A percentile compares a stretch with the other conserved stretches of the same genome.
Conservation (phyloP, 176 grass and related monocot species). For the Aechmea fasciata region DNA sequence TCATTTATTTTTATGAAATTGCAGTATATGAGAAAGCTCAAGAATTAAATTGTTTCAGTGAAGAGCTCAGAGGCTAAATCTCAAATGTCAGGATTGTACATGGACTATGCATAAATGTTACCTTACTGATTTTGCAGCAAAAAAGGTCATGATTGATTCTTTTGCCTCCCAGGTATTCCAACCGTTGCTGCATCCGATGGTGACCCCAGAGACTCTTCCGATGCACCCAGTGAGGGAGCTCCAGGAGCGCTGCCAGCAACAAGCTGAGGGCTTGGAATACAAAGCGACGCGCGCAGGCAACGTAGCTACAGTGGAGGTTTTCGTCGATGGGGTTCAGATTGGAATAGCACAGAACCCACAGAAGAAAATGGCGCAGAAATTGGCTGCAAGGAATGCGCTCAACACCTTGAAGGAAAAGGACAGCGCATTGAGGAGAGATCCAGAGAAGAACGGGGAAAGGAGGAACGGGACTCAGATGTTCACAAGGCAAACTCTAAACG, state of each 20-base stretch:
- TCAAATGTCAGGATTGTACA: no score
- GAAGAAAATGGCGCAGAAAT: slow-evolving; percentile 99
- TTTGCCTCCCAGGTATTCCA: slow-evolving; percentile 52
- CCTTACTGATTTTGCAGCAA: no score
- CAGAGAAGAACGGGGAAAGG: slow-evolving; percentile 57
- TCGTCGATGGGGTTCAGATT: slow-evolving; percentile 82
- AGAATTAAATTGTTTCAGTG: no score
- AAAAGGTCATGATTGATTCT: neutral
- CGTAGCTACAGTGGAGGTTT: slow-evolving; percentile 86
- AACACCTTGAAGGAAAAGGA: slow-evolving; percentile 84
- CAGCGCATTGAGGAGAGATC: slow-evolving; percentile 48
- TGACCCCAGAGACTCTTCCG: slow-evolving; percentile 83
- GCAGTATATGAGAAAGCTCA: neutral
- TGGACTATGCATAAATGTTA: no score
- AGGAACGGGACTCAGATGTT: slow-evolving; percentile 59
- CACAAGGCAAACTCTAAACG: slow-evolving; percentile 91
- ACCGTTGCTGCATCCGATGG: slow-evolving; percentile 73
- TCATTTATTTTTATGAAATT: no score
- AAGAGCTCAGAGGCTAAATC: no score
- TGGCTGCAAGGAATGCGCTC: slow-evolving; percentile 84
- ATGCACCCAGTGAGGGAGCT: slow-evolving; percentile 99
- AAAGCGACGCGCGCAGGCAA: slow-evolving; percentile 71
- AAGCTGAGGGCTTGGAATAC: slow-evolving; percentile 88
- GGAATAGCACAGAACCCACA: slow-evolving; percentile 89
- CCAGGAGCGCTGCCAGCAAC: slow-evolving; percentile 98